These are phyloP conservation scores for Podosphaera xanthii DNA, from an alignment of 2,329 filamentous ascomycete species.

Conservation along the genomic window DNA sequence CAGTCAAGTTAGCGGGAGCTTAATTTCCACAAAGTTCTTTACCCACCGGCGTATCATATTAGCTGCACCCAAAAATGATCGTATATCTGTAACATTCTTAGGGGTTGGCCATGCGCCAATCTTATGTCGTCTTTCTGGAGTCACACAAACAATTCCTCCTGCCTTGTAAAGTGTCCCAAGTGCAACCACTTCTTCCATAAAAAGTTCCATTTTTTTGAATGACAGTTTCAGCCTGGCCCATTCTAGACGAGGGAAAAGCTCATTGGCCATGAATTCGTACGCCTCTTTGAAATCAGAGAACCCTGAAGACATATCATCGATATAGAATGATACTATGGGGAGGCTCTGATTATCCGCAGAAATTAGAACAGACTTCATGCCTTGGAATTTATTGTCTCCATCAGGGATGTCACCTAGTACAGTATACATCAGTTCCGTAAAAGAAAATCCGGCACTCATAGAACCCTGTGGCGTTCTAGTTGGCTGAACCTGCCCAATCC, in stretches of 20 bases:
- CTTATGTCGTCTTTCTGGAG: background rate
- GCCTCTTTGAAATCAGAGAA: background rate
- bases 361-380: too few relatives aligned
- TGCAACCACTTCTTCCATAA: background rate
- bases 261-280: too few relatives aligned
- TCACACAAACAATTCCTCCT: too few relatives aligned
- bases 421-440: too few relatives aligned
- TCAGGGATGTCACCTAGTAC: too few relatives aligned
- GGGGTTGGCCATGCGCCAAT: background rate
- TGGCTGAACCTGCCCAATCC: too few relatives aligned
- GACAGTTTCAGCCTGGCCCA: background rate
- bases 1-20: background rate
- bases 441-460: too few relatives aligned
- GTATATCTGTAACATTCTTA: background rate
- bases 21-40: background rate
- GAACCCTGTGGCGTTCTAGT: too few relatives aligned
- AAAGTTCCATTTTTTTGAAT: conserved; percentile 1
- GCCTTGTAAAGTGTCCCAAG: background rate
- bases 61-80: background rate
- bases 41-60: background rate
- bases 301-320: conserved; percentile 1
- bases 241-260: too few relatives aligned
- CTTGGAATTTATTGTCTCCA: too few relatives aligned
- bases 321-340: background rate
- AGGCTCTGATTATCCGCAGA: background rate